Base-by-base conservation (phyloP, 208 protist genomes). In the Naegleria gruberi region DNA sequence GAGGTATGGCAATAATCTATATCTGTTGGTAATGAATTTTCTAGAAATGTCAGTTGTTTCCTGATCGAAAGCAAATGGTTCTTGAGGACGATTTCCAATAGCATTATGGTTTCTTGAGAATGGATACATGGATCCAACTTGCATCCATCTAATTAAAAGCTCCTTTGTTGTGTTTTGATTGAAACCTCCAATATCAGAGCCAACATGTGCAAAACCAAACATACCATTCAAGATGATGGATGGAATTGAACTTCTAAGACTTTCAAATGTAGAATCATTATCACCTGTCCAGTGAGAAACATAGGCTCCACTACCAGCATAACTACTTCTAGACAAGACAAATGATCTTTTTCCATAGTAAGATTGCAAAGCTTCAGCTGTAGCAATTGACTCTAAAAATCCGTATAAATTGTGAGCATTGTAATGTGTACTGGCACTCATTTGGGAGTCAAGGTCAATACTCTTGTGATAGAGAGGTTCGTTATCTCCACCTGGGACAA, bases 121-220 rank as follows among this genome's bases (percentile, higher is more conserved):
- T 46, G 96, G 95, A 90, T 96, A 97, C 83, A 98, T 96, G 8
- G 89, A 74, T 45, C 96, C 95, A 2, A 97, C 73, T 90, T 97
- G 87, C 51, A 93, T 92, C 97, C 96, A 98, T 23, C 97, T 91
- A 30, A 91, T 89, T 90, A 94, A 97, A 5, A 98, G 89, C 90
- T 98, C 96, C 47, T 86, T 84, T 23, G 90, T 97, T 8, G 96
- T 94, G 37, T 97, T 89, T 17, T 77, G 91, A 57, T 92, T 90
- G 83, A 97, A 97, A 45, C 96, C 96, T 87, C 96, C 95, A 83
- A 97, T 96, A 91, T 98, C 97, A 41, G 96, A 93, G 40, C 97
- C 97, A 44, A 97, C 94, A 0, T 97, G 41, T 17, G 95, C 93
- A 43, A 98, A 93, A 44, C 96, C 95, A 90, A 95, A 96, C 57